Evolutionary conservation across 2,329 filamentous ascomycete species (phyloP), one percentile per base, ranked within the genome.

Genomic region (Fusarium odoratissimum): DNA sequence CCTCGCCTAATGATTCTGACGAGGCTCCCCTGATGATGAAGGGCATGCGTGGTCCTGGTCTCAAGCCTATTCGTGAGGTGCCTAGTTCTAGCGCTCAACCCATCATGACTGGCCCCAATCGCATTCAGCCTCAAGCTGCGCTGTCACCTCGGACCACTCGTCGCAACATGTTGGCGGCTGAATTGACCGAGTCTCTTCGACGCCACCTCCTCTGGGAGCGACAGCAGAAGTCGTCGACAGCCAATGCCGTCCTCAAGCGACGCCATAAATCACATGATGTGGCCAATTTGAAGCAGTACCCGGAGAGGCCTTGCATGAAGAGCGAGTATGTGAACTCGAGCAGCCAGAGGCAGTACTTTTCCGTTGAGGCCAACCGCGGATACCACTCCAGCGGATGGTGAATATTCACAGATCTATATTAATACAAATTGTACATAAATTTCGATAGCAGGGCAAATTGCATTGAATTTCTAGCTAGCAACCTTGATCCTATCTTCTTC

Each of bases 171-270:
- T 88, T 99, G 64, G 92, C 94, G 11, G 97, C 94, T 1, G 96
- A 99, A 84, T 86, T 98, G 60, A 97, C 95, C 5, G 94, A 97
- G 80, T 97, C 94, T 25, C 90, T 99, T 6, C 91, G 96, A 25
- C 93, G 95, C 75, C 93, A 98, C 77, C 91, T 99, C 17, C 89
- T 98, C 21, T 97, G 94, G 93, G 96, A 98, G 81, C 92, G 96
- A 57, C 94, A 97, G 79, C 95, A 98, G 80, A 97, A 96, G 88
- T 94, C 94, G 65, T 92, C 93, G 37, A 95, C 94, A 10, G 93
- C 92, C 77, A 95, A 95, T 71, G 94, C 95, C 2, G 93, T 95
- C 60, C 87, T 97, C 65, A 97, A 97, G 86, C 91, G 95, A 70
- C 88, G 94, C 66, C 95, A 98, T 80, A 97, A 95, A 11, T 93